Evolutionary conservation across 257 asterid species (phyloP).

Genomic region (Jacaranda mimosifolia): DNA sequence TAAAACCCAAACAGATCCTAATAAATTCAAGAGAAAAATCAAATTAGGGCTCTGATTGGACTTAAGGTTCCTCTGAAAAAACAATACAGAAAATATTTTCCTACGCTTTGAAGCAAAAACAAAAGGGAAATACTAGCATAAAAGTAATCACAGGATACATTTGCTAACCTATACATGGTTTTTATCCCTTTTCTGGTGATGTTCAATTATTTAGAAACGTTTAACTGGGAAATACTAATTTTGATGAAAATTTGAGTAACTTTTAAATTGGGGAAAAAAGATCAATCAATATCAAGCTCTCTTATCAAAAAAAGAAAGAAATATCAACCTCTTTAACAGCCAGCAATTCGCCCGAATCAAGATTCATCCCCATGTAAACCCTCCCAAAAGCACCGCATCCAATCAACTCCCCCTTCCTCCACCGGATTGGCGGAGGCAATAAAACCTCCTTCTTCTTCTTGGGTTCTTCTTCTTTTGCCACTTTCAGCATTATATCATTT

Average conservation of each 20-base stretch:
- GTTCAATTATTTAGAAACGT: not conserved
- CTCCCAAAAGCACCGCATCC: slow-evolving; percentile 83
- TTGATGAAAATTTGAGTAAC: not conserved
- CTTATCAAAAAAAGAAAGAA: not conserved
- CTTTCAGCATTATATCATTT: slow-evolving; percentile 47
- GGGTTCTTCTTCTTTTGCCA: slow-evolving; percentile 16
- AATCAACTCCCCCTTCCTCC: slow-evolving; percentile 93
- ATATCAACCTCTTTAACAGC: slow-evolving; percentile 64
- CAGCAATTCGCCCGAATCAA: slow-evolving; percentile 80
- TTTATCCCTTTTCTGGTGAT: not conserved
- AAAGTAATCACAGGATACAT: not conserved
- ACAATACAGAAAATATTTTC: not conserved
- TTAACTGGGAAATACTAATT: not conserved
- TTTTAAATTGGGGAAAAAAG: not conserved
- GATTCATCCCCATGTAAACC: slow-evolving; percentile 85
- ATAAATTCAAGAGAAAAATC: not conserved
- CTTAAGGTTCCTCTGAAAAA: not conserved
- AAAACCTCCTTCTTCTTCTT: slow-evolving; percentile 36
- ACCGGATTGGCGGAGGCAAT: slow-evolving; percentile 64
- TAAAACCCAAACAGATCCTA: not conserved
- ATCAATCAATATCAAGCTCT: too few species aligned
- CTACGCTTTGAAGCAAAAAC: not conserved
- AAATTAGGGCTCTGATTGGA: not conserved
- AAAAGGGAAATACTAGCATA: not conserved
- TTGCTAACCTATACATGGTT: not conserved